A percentile compares a stretch with the other conserved stretches of the same genome.
Evolutionary conservation across 345 rosid species (phyloP).

Genomic region (Arabidopsis arenosa): DNA sequence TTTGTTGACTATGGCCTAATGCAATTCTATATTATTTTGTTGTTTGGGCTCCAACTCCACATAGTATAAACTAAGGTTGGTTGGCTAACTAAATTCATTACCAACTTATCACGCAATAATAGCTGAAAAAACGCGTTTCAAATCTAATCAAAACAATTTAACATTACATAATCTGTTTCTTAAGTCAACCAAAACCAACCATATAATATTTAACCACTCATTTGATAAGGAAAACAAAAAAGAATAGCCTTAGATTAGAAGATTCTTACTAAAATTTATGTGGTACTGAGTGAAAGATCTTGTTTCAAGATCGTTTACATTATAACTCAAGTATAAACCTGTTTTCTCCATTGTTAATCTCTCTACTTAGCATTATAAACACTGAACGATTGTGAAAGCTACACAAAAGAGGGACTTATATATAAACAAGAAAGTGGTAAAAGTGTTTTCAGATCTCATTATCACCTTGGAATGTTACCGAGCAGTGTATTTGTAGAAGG

Average conservation of each 20-base stretch:
- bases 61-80: constrained; percentile 10
- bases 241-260: background rate
- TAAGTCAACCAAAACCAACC: background rate
- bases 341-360: constrained; percentile 15
- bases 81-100: constrained; percentile 21
- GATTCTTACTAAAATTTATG: constrained; percentile 1
- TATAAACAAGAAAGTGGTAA: constrained; percentile 37
- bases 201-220: background rate
- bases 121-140: constrained; percentile 28
- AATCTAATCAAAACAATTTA: constrained; percentile 11
- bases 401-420: constrained; percentile 25
- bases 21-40: background rate
- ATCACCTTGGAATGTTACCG: constrained; percentile 57
- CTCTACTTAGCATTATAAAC: constrained; percentile 32
- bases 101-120: background rate
- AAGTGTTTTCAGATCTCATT: constrained; percentile 1
- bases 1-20: too few relatives aligned
- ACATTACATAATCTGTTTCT: constrained; percentile 1
- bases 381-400: constrained; percentile 26
- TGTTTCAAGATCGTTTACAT: constrained; percentile 36
- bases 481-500: constrained; percentile 79
- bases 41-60: constrained; percentile 17
- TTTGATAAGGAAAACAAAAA: too few relatives aligned
- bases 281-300: constrained; percentile 30
- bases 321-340: constrained; percentile 10